phyloP scores from a whole-genome alignment of 2,329 filamentous ascomycete species.

The Cladosporium oxysporum region DNA sequence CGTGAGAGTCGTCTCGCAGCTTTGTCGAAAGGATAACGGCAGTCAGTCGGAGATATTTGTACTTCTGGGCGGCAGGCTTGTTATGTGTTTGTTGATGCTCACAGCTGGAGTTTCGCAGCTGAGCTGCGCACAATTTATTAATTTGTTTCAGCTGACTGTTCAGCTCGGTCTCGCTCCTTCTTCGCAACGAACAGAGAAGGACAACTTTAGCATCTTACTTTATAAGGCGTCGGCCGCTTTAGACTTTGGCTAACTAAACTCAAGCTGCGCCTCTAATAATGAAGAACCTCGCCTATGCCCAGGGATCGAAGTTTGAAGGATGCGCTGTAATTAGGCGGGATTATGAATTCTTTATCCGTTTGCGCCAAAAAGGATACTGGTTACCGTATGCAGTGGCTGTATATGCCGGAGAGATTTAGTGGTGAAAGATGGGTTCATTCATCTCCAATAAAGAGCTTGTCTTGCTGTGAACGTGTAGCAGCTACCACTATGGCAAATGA shows the following conservation, averaged over 20 bases:
- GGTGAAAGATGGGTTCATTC: too few species aligned
- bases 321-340: background rate
- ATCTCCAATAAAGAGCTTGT: too few species aligned
- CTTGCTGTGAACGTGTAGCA: too few species aligned
- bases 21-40: background rate
- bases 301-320: background rate
- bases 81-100: background rate
- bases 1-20: background rate
- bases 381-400: too few species aligned
- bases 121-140: background rate
- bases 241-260: background rate
- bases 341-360: background rate
- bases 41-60: background rate
- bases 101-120: background rate
- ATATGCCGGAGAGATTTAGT: too few species aligned
- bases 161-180: background rate
- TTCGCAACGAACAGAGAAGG: background rate
- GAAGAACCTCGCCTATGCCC: background rate
- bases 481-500: too few species aligned
- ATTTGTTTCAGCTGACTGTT: background rate
- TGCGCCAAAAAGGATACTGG: background rate
- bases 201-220: background rate
- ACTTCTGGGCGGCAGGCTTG: background rate
- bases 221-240: background rate
- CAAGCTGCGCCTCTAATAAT: background rate